Base-by-base conservation (phyloP, 164 flowering plant genomes). In the Chimonanthus salicifolius region DNA sequence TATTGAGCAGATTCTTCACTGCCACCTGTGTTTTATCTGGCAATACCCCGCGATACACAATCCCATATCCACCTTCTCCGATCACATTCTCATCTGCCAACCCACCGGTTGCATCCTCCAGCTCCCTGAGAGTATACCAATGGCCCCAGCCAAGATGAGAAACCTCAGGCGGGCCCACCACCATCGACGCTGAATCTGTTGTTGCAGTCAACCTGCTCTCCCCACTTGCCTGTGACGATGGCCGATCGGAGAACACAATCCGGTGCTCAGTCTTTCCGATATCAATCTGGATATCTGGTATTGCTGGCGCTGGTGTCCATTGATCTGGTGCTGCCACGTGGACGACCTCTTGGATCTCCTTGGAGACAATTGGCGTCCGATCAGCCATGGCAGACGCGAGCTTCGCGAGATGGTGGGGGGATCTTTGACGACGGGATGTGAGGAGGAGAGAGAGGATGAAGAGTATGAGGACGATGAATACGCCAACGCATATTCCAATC, bases 121-220 rank as follows among this genome's bases (percentile, higher is more conserved):
- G 90, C 85, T 89, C 91, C 70, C 89, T 83, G 44, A 89, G 79
- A 6, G 88, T 89, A 65, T 88, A 89, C 91, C 94, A 88, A 64
- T 87, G 91, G 1, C 94, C 94, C 94, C 93, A 89, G 1, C 90
- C 94, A 78, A 89, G 76, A 79, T 89, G 94, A 2, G 94, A 89
- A 8, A 89, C 91, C 76, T 84, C 93, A 21, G 88, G 89, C 33
- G 33, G 33, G 33, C 33, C 33, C 51, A 51, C 83, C 16, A 74
- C 70, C 5, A 76, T 65, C 6, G 68, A 33, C 33, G 33, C 2
- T 33, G 58, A 68, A 18, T 62, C 83, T 80, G 88, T 54, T 84
- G 33, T 33, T 33, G 33, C 60, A 13, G 16, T n/a, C 60, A 85
- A 78, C 71, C 84, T 75, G 51, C 78, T 67, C 77, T 83, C 87